A percentile compares a stretch with the other conserved stretches of the same genome.
These are phyloP conservation scores for Darksidea phi DNA, from an alignment of 495 filamentous ascomycete genomes.

Conservation along the genomic window DNA sequence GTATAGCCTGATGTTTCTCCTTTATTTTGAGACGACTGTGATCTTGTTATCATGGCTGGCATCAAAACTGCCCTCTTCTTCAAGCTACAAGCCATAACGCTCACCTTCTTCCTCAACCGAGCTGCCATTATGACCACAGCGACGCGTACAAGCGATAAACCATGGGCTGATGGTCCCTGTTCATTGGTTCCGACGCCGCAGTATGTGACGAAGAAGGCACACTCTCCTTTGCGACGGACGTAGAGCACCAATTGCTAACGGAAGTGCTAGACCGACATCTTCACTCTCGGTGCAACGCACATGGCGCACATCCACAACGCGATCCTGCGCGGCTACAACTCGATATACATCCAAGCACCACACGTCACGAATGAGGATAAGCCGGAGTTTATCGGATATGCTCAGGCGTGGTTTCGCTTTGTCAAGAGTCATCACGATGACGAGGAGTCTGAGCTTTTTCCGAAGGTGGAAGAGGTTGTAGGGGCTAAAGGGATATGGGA, in stretches of 20 bases:
- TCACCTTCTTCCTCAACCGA: neutral
- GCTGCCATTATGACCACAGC: constrained; percentile 3
- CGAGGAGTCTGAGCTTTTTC: constrained; percentile 54
- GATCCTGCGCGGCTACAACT: constrained; percentile 60
- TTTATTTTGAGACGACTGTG: neutral
- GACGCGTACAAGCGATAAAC: constrained; percentile 12
- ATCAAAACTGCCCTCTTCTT: neutral
- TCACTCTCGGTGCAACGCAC: constrained; percentile 49
- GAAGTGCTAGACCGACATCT: constrained; percentile 26
- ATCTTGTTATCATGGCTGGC: neutral
- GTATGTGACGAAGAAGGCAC: constrained; percentile 26
- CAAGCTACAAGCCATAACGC: neutral
- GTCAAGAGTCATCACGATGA: constrained; percentile 57
- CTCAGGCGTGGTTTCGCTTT: constrained; percentile 52
- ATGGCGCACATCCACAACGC: constrained; percentile 62
- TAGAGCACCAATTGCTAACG: neutral
- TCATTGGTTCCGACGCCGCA: constrained; percentile 23
- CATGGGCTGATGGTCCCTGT: constrained; percentile 34
- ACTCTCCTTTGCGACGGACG: neutral
- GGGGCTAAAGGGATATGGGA: constrained; percentile 48
- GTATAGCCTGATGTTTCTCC: too few species aligned
- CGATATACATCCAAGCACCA: constrained; percentile 52
- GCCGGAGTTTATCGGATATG: constrained; percentile 54
- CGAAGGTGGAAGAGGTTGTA: constrained; percentile 52
- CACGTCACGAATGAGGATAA: constrained; percentile 39